phyloP scores from a whole-genome alignment of 2,329 filamentous ascomycete genomes.

The Aspergillus sp. region DNA sequence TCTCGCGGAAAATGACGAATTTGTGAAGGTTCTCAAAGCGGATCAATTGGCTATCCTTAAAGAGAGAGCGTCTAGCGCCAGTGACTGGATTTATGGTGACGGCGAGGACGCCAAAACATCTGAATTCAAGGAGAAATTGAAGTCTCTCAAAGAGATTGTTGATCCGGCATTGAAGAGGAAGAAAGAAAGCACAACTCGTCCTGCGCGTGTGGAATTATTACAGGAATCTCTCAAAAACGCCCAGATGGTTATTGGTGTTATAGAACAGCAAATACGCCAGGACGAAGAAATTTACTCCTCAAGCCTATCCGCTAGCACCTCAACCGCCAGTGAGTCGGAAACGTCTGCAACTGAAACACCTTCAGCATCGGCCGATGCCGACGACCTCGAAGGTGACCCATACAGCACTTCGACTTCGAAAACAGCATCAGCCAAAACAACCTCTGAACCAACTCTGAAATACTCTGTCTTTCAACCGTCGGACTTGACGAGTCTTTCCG shows the following conservation, averaged over 20 bases:
- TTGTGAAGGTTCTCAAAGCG: constrained; percentile 69
- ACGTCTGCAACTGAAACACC: constrained; percentile 45
- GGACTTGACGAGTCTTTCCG: constrained; percentile 67
- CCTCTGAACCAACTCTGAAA: constrained; percentile 48
- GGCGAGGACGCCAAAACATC: constrained; percentile 73
- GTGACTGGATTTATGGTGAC: constrained; percentile 90
- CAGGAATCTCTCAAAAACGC: constrained; percentile 71
- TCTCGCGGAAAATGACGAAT: constrained; percentile 73
- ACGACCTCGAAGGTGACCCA: constrained; percentile 74
- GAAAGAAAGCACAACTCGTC: constrained; percentile 69
- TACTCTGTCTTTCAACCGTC: constrained; percentile 70
- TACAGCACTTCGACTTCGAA: constrained; percentile 40
- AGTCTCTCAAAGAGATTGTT: constrained; percentile 74
- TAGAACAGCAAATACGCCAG: constrained; percentile 72
- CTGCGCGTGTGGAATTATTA: constrained; percentile 66
- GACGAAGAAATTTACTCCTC: constrained; percentile 62
- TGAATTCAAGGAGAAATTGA: constrained; percentile 72
- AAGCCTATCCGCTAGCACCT: constrained; percentile 49
- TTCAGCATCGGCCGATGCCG: constrained; percentile 48
- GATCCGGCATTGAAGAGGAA: constrained; percentile 74
- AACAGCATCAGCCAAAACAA: constrained; percentile 34
- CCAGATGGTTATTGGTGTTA: constrained; percentile 66
- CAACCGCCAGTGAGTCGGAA: constrained; percentile 34
- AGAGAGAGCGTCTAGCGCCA: constrained; percentile 65
- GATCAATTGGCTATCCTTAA: constrained; percentile 67